These are phyloP conservation scores for Quercus agrifolia DNA, from an alignment of 306 rosid species.

Conservation along the genomic window DNA sequence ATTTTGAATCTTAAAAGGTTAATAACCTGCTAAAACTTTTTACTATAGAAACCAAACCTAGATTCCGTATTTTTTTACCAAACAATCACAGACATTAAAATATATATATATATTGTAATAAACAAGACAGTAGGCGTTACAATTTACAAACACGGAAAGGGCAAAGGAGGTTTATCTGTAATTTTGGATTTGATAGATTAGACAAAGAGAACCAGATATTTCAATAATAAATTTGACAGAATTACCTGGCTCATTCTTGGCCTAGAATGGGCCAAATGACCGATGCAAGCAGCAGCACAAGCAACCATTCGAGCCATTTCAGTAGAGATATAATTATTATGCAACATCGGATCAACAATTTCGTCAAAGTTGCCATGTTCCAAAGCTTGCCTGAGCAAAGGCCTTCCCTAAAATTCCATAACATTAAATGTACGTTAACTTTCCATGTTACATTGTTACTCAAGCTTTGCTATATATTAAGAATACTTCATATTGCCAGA, in stretches of 20 bases:
- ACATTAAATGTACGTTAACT: neutral
- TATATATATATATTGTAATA: neutral
- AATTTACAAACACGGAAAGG: neutral
- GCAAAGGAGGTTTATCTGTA: neutral
- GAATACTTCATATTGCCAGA: neutral
- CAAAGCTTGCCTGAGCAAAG: conserved; percentile 50
- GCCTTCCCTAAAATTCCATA: conserved; percentile 58
- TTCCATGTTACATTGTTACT: neutral
- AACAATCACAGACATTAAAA: neutral
- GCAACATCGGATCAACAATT: conserved; percentile 37
- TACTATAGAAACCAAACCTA: neutral
- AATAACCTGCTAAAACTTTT: neutral
- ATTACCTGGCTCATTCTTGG: conserved; percentile 66
- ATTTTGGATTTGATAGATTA: neutral
- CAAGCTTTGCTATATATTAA: neutral
- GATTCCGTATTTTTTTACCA: neutral
- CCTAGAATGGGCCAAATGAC: conserved; percentile 48
- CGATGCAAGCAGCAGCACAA: conserved; percentile 54
- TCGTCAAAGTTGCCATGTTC: conserved; percentile 18
- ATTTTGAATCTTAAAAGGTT: neutral
- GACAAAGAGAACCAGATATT: neutral
- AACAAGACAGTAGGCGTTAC: neutral
- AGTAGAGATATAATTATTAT: conserved; percentile 31
- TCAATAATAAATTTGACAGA: neutral
- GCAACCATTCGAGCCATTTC: conserved; percentile 56